A percentile compares a stretch with the other conserved stretches of the same genome.
Evolutionary conservation across 805 yeast genomes (phyloP).

Genomic region (Debaryomyces maramus): DNA sequence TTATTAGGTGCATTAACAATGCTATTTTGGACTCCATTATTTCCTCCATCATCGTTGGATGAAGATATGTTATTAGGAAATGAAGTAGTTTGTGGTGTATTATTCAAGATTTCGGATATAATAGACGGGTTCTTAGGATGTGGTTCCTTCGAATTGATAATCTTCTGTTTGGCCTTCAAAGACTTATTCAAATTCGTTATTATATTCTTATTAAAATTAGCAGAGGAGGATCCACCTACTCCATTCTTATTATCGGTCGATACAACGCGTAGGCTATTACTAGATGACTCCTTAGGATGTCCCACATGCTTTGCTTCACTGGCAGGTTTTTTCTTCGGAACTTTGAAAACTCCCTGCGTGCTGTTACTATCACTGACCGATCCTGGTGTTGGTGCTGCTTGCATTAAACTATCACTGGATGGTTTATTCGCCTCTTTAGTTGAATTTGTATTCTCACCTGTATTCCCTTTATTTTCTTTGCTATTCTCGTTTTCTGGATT

Average conservation of each 20-base stretch:
- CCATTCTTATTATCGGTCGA: not conserved
- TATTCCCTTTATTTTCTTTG: not conserved
- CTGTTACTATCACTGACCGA: not conserved
- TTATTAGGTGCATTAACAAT: not conserved
- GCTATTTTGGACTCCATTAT: slow-evolving; percentile 1
- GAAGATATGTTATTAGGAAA: slow-evolving; percentile 16
- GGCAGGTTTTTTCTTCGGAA: slow-evolving; percentile 10
- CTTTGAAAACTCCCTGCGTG: slow-evolving; percentile 10
- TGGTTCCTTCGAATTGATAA: slow-evolving; percentile 36
- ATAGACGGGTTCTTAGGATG: slow-evolving; percentile 35
- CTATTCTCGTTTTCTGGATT: not conserved
- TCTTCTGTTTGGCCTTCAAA: slow-evolving; percentile 42
- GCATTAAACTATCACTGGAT: not conserved
- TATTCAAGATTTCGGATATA: slow-evolving; percentile 36
- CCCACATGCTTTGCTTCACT: slow-evolving; percentile 3
- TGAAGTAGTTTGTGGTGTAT: slow-evolving; percentile 30
- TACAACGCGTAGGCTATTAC: not conserved
- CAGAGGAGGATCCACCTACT: not conserved
- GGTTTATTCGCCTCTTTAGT: not conserved
- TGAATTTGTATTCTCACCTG: not conserved
- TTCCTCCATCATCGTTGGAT: slow-evolving; percentile 4
- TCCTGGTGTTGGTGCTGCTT: not conserved
- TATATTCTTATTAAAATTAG: slow-evolving; percentile 25
- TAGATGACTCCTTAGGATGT: not conserved
- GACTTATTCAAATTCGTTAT: slow-evolving; percentile 44